A percentile compares a stretch with the other conserved stretches of the same genome.
These are phyloP conservation scores for Margaritispora aquatica DNA, from an alignment of 495 filamentous ascomycete genomes.

Conservation along the genomic window DNA sequence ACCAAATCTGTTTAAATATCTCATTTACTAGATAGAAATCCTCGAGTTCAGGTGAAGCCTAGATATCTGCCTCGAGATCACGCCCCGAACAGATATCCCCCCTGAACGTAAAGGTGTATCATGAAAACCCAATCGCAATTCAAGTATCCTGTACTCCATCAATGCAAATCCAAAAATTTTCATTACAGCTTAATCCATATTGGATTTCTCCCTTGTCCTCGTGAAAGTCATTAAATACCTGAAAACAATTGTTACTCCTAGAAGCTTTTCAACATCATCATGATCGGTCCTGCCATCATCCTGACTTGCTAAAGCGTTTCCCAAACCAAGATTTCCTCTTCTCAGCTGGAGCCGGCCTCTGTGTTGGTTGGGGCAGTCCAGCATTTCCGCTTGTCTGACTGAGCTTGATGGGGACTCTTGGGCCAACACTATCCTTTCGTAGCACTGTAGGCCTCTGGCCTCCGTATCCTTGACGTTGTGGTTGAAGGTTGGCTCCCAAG, in stretches of 20 bases:
- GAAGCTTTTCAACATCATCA: neutral
- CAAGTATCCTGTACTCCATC: conserved; percentile 11
- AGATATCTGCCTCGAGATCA: neutral
- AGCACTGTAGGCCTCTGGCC: conserved; percentile 30
- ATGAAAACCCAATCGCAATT: conserved; percentile 2
- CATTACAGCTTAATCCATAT: conserved; percentile 6
- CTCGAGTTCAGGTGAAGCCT: neutral
- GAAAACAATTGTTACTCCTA: neutral
- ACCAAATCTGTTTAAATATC: no score
- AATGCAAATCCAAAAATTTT: conserved; percentile 12
- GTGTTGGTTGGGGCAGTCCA: neutral
- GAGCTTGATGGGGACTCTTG: conserved; percentile 29
- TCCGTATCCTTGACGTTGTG: conserved; percentile 19
- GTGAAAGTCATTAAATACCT: conserved; percentile 12
- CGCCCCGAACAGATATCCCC: neutral
- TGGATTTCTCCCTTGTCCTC: conserved; percentile 1
- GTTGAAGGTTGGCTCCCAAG: conserved; percentile 32
- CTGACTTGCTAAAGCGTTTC: conserved; percentile 67
- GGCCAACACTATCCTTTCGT: conserved; percentile 28
- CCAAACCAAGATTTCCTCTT: conserved; percentile 90
- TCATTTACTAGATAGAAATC: no score
- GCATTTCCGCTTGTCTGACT: conserved; percentile 16
- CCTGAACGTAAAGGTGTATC: neutral
- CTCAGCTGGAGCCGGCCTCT: conserved; percentile 32
- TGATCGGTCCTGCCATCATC: neutral